Evolutionary conservation across 371 early-diverging fungal genomes (phyloP).

Genomic region (Fennellomyces sp.): DNA sequence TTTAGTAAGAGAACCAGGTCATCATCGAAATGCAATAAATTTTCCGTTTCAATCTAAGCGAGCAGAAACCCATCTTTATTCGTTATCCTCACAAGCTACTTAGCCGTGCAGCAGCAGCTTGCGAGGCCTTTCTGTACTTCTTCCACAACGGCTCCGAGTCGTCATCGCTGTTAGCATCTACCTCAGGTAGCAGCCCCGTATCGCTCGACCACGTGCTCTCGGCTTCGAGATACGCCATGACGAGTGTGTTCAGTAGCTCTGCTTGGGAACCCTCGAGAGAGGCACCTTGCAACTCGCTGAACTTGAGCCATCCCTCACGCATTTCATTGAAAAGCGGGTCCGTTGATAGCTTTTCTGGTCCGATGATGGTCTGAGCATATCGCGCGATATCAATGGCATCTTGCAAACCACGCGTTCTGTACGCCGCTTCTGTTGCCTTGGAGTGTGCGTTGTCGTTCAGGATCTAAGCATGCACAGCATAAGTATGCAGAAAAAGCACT

Average conservation of each 20-base stretch:
- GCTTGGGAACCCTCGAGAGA: slow-evolving; percentile 27
- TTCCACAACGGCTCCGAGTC: not conserved
- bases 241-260: slow-evolving; percentile 33
- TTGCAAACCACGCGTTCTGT: slow-evolving; percentile 40
- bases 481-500: not conserved
- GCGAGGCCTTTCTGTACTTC: not conserved
- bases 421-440: slow-evolving; percentile 33
- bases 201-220: slow-evolving; percentile 2
- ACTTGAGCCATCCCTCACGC: slow-evolving; percentile 38
- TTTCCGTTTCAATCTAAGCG: slow-evolving; percentile 4
- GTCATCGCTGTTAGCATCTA: too few relatives aligned
- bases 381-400: slow-evolving; percentile 40
- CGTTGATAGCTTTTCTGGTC: slow-evolving; percentile 24
- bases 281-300: slow-evolving; percentile 26
- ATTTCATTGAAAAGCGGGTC: slow-evolving; percentile 28
- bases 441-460: slow-evolving; percentile 15
- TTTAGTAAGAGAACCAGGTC: not conserved
- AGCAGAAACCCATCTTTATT: not conserved
- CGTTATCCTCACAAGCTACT: not conserved
- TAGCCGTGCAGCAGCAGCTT: not conserved
- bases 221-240: slow-evolving; percentile 44
- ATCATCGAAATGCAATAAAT: not conserved
- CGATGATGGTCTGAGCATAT: slow-evolving; percentile 38
- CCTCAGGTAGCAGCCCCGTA: not conserved
- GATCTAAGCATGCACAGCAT: not conserved